phyloP scores from a whole-genome alignment of 2,329 filamentous ascomycete species.

The Fusarium sp. region DNA sequence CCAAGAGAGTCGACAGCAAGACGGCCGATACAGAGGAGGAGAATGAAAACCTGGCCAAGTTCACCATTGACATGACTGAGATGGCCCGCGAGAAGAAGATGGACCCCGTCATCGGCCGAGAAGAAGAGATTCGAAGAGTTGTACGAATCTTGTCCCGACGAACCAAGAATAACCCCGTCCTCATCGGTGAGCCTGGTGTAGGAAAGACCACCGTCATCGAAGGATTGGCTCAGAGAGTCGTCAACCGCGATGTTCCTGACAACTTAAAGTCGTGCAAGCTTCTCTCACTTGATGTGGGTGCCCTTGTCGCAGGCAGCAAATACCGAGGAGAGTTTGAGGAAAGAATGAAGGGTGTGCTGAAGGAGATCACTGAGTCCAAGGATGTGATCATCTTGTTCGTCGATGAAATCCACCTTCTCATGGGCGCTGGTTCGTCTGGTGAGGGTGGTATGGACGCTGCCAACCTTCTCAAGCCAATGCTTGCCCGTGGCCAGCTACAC shows the following conservation, averaged over 20 bases:
- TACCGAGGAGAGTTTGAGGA: slow-evolving; percentile 99
- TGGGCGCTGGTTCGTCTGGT: slow-evolving; percentile 94
- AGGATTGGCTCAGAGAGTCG: slow-evolving; percentile 93
- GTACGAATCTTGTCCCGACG: slow-evolving; percentile 91
- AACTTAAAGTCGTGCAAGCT: slow-evolving; percentile 94
- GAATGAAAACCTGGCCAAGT: slow-evolving; percentile 96
- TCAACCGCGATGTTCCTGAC: slow-evolving; percentile 96
- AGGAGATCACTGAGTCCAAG: slow-evolving; percentile 94
- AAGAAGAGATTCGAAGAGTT: slow-evolving; percentile 94
- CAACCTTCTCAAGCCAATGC: slow-evolving; percentile 97
- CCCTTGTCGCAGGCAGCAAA: slow-evolving; percentile 96
- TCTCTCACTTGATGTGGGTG: slow-evolving; percentile 94
- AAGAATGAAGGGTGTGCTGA: slow-evolving; percentile 98
- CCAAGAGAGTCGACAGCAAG: slow-evolving; percentile 93
- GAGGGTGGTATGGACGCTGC: slow-evolving; percentile 99
- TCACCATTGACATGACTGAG: slow-evolving; percentile 98
- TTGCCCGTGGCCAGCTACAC: slow-evolving; percentile 95
- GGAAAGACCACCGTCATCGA: slow-evolving; percentile 99
- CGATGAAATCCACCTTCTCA: slow-evolving; percentile 97
- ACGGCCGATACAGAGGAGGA: slow-evolving; percentile 94
- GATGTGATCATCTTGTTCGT: slow-evolving; percentile 99
- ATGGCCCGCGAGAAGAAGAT: slow-evolving; percentile 98
- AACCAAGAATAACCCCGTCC: slow-evolving; percentile 98
- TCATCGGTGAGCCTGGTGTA: slow-evolving; percentile 98
- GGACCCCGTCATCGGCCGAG: slow-evolving; percentile 95